phyloP scores from a whole-genome alignment of 2,329 filamentous ascomycete genomes.

The Lasiodiplodia citricola region DNA sequence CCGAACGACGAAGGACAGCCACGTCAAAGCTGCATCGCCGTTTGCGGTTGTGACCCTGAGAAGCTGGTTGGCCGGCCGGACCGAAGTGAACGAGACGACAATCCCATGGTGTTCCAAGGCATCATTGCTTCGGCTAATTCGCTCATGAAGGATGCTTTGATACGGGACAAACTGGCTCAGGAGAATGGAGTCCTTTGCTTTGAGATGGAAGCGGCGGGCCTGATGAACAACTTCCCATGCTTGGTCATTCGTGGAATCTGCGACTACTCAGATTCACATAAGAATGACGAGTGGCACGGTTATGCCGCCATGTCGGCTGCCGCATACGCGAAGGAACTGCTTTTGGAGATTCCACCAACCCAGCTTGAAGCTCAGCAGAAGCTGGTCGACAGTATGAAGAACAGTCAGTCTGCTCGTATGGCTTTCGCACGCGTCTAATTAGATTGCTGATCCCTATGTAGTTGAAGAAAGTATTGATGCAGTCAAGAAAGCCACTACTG shows the following conservation, averaged over 20 bases:
- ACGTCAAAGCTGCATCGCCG: not conserved
- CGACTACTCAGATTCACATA: constrained; percentile 33
- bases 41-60: not conserved
- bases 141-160: constrained; percentile 31
- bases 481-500: not conserved
- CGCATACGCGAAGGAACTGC: constrained; percentile 32
- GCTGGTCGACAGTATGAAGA: not conserved
- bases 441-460: constrained; percentile 28
- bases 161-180: constrained; percentile 7
- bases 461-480: not conserved
- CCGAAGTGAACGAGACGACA: not conserved
- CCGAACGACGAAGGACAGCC: not conserved
- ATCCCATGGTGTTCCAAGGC: constrained; percentile 31
- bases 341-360: not conserved
- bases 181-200: constrained; percentile 19
- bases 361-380: not conserved
- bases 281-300: constrained; percentile 37
- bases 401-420: not conserved
- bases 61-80: not conserved
- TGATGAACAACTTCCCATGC: constrained; percentile 27
- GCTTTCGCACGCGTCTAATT: no score
- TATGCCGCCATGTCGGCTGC: constrained; percentile 38
- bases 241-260: constrained; percentile 26
- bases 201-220: constrained; percentile 28
- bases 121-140: constrained; percentile 34